Evolutionary conservation across 148 eudicot genomes (phyloP).

Genomic region (Amaranthus cruentus): DNA sequence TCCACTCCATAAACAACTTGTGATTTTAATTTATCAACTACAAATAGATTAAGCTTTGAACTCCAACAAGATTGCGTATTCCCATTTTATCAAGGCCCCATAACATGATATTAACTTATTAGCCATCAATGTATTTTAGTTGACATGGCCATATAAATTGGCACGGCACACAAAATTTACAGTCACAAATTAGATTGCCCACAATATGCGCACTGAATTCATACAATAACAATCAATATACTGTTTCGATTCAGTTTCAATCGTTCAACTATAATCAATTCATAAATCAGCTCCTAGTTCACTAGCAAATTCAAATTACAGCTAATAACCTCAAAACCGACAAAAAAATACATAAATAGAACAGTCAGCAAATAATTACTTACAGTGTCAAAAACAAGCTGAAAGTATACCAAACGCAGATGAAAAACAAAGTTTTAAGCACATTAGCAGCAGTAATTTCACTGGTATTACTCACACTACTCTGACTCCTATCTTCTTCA

Average conservation of each 20-base stretch:
- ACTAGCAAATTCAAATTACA: neutral
- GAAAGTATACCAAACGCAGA: conserved; percentile 87
- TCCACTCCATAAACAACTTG: neutral
- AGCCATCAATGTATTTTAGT: no score
- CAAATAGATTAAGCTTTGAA: no score
- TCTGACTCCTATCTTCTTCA: conserved; percentile 14
- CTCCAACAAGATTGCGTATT: neutral
- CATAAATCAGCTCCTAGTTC: neutral
- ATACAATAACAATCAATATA: neutral
- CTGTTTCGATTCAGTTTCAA: neutral
- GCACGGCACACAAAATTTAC: neutral
- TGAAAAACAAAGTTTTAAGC: conserved; percentile 70
- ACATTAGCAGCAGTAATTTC: conserved; percentile 55
- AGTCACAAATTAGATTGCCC: neutral
- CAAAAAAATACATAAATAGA: neutral
- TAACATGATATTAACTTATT: neutral
- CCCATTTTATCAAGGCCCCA: neutral
- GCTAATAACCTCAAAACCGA: neutral
- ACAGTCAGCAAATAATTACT: conserved; percentile 27
- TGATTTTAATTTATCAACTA: neutral
- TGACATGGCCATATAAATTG: neutral
- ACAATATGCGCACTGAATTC: neutral
- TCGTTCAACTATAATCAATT: neutral
- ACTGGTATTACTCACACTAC: conserved; percentile 24
- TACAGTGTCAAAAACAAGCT: conserved; percentile 91